Conservation (phyloP, 2,329 filamentous ascomycete genomes). For the Lasiodiplodia theobromae region DNA sequence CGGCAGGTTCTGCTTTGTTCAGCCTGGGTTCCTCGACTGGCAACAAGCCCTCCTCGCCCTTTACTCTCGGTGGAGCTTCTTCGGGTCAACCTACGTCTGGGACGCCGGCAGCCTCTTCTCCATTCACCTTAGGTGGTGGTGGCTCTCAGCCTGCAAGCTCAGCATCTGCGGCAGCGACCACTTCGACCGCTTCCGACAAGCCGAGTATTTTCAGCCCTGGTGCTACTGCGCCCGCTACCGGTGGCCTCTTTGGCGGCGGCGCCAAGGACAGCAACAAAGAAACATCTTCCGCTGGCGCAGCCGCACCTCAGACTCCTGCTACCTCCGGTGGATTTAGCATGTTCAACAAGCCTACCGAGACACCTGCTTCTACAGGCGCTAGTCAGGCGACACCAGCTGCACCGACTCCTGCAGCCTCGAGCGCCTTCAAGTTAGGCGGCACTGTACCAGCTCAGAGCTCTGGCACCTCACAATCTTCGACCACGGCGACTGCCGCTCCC, state of each 20-base stretch:
- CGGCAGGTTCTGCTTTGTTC: slow-evolving; percentile 1
- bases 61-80: slow-evolving; percentile 37
- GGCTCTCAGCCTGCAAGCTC: slow-evolving; percentile 11
- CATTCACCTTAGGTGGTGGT: slow-evolving; percentile 11
- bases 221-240: slow-evolving; percentile 1
- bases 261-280: slow-evolving; percentile 26
- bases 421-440: slow-evolving; percentile 8
- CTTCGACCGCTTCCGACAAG: slow-evolving; percentile 9
- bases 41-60: slow-evolving; percentile 39
- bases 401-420: slow-evolving; percentile 13
- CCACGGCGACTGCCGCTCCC: slow-evolving; percentile 25
- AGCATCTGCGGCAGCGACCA: neutral
- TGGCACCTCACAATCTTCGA: slow-evolving; percentile 5
- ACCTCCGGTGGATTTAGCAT: slow-evolving; percentile 11
- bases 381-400: slow-evolving; percentile 6
- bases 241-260: slow-evolving; percentile 32
- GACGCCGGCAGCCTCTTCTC: slow-evolving; percentile 17
- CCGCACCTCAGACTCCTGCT: slow-evolving; percentile 33
- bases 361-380: slow-evolving; percentile 12
- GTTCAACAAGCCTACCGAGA: slow-evolving; percentile 24
- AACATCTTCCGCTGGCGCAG: slow-evolving; percentile 35
- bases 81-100: slow-evolving; percentile 17
- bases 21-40: slow-evolving; percentile 33
- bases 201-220: slow-evolving; percentile 27
- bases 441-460: slow-evolving; percentile 20